A percentile compares a stretch with the other conserved stretches of the same genome.
Evolutionary conservation across 1,284 basidiomycete species (phyloP).

Genomic region (Volvariella volvacea): DNA sequence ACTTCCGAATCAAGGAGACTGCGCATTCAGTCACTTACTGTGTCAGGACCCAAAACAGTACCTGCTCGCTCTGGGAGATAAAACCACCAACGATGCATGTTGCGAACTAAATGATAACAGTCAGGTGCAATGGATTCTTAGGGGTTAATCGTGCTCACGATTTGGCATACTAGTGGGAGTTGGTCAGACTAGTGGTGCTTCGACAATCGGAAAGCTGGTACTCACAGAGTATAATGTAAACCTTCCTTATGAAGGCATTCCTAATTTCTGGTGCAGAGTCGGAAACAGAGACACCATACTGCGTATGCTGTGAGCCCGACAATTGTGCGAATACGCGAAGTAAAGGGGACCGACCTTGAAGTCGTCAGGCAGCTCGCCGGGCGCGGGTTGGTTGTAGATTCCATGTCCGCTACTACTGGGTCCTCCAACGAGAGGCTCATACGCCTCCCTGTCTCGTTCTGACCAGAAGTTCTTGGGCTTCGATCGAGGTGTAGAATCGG

Average conservation of each 20-base stretch:
- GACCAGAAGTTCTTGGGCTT: conserved; percentile 20
- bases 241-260: conserved; percentile 73
- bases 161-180: conserved; percentile 51
- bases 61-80: conserved; percentile 50
- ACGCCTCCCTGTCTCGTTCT: conserved; percentile 23
- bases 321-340: conserved; percentile 4
- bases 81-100: conserved; percentile 64
- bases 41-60: conserved; percentile 62
- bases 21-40: conserved; percentile 40
- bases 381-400: conserved; percentile 64
- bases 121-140: conserved; percentile 8
- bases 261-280: conserved; percentile 69
- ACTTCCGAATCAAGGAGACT: background rate
- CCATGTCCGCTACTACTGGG: conserved; percentile 42
- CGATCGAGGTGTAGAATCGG: conserved; percentile 24
- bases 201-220: conserved; percentile 10
- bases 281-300: conserved; percentile 75
- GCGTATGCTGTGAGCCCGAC: background rate
- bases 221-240: conserved; percentile 76
- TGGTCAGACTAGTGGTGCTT: conserved; percentile 8
- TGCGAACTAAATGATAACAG: conserved; percentile 39
- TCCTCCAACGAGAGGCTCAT: conserved; percentile 33
- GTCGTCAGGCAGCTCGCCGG: conserved; percentile 72
- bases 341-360: conserved; percentile 55
- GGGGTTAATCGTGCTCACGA: conserved; percentile 36